Evolutionary conservation across 805 yeast genomes (phyloP), one percentile per base, ranked within the genome.

Genomic region (Candida yuanshanica): DNA sequence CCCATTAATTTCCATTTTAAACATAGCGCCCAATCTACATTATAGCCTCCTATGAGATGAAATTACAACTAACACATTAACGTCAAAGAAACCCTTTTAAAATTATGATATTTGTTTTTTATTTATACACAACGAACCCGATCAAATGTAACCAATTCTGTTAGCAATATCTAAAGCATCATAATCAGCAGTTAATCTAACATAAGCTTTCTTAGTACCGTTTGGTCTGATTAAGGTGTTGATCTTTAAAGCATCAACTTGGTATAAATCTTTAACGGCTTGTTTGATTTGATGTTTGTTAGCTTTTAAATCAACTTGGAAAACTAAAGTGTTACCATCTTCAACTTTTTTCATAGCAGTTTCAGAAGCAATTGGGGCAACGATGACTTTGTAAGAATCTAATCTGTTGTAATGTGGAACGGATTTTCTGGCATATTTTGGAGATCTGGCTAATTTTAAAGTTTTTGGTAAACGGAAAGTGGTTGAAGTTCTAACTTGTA

Each of bases 171-270:
- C 99, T 70, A 93, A 85, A 73, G 98, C 98, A 77, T 93, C 99
- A 81, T 82, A 85, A 75, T 93, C 99, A 70, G 96, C 91, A 68
- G 98, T 88, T 72, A 93, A 85, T 80, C 95, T 88, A 70, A 93
- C 91, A 82, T 84, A 93, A 69, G 99, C 99, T 83, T 93, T 93
- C 88, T 93, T 93, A 79, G 97, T 85, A 74, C 99, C 99, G 75
- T 93, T 90, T 71, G 99, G 97, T 79, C 95, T 88, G 67, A 93
- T 76, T 72, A 93, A 80, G 62, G 99, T 93, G 91, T 93, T 90
- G 68, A 93, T 89, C 74, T 86, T 78, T 65, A 73, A 76, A 60
- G 85, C 93, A 59, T 93, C 98, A 65, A 91, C 98, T 68, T 86
- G 90, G 82, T 91, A 93, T 68, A 93, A 81, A 76, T 89, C 95